Evolutionary conservation across 2,329 filamentous ascomycete species (phyloP), one percentile per base, ranked within the genome.

Genomic region (Arthrobotrys sphaeroides): DNA sequence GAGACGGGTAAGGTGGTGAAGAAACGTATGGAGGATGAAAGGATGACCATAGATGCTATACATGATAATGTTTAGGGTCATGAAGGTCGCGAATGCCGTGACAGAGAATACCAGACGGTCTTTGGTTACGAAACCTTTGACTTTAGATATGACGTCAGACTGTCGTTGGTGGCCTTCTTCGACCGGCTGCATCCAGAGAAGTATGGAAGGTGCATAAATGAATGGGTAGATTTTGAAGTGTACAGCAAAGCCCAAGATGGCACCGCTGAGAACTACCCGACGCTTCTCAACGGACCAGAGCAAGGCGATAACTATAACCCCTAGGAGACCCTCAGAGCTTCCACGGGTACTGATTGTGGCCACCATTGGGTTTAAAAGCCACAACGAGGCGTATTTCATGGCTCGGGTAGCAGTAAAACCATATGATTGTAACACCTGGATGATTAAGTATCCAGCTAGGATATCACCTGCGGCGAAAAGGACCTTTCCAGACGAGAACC

Each of bases 201-300:
- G 82, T 43, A 95, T 90, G 2, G 90, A 89, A 0, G 90, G 88
- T 1, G 92, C 94, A 82, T 99, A 99, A 74, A 99, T 92, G 82
- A 98, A 97, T 0, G 95, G 95, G 80, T 99, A 99, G 76, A 99
- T 98, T 86, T 99, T 99, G 84, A 99, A 96, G 83, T 99, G 95
- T 24, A 98, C 94, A 0, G 89, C 89, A 26, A 97, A 83, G 0
- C 95, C 95, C 1, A 99, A 85, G 28, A 98, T 82, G 1, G 89
- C 78, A 0, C 92, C 94, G 0, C 93, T 91, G 6, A 96, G 81
- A 0, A 83, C 80, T 16, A 91, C 84, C n/a, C 85, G 85, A 59
- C 85, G 86, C 60, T 87, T 85, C 77, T 93, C 84, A 0, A 91
- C 90, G 0, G 94, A 91, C 91, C 92, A 98, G 9, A 99, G 83